A percentile compares a stretch with the other conserved stretches of the same genome.
phyloP scores from a whole-genome alignment of 495 filamentous ascomycete species.

The Parmelia sp. region DNA sequence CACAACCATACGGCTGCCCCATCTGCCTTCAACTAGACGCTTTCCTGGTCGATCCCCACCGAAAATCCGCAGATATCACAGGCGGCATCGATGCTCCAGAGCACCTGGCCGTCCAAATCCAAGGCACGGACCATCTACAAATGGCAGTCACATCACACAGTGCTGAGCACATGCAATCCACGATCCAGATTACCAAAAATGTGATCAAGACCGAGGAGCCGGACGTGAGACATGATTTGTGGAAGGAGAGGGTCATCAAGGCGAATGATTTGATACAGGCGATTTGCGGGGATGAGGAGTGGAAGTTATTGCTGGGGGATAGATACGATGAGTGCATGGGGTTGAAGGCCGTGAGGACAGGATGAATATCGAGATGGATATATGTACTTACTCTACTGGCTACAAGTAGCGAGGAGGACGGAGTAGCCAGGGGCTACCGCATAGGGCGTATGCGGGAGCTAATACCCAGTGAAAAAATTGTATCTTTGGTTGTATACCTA shows the following conservation, averaged over 20 bases:
- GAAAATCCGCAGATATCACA: neutral
- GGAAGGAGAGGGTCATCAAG: neutral
- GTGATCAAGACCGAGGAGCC: neutral
- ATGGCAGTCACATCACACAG: neutral
- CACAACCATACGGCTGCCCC: neutral
- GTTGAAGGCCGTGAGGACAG: neutral
- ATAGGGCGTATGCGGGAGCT: too few species aligned
- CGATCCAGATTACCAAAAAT: neutral
- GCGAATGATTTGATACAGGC: slow-evolving; percentile 2
- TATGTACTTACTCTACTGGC: neutral
- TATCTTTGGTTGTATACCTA: too few species aligned
- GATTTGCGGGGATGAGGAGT: neutral
- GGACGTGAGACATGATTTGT: neutral
- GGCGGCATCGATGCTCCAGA: slow-evolving; percentile 1
- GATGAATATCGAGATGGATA: too few species aligned
- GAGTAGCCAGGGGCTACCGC: too few species aligned
- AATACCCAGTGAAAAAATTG: too few species aligned
- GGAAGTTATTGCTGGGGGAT: neutral
- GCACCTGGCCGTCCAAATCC: neutral
- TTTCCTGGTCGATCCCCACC: neutral
- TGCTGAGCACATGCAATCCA: neutral
- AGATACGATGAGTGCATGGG: neutral
- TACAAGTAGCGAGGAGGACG: neutral
- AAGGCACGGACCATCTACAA: neutral
- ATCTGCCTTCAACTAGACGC: neutral